These are phyloP conservation scores for Haematococcus sp. DNA, from an alignment of 139 green algal genomes.

Conservation along the genomic window DNA sequence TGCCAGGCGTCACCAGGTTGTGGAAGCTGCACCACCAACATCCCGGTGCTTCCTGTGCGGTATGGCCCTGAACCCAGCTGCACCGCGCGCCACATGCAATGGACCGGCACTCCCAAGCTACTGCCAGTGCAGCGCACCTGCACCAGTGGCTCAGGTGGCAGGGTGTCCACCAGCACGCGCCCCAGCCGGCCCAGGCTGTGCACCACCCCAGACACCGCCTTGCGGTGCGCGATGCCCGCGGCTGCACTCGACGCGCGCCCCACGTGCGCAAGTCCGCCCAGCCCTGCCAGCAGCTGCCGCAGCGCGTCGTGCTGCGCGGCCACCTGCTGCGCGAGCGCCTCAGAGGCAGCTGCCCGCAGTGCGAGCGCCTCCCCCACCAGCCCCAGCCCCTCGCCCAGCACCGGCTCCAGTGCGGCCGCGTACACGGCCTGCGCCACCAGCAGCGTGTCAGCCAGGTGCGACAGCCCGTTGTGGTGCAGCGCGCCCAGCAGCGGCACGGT, in stretches of 20 bases:
- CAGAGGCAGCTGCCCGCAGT: background rate
- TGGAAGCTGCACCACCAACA: too few relatives aligned
- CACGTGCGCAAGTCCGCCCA: background rate
- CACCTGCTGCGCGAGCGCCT: background rate
- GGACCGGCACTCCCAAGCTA: too few relatives aligned
- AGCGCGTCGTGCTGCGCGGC: background rate
- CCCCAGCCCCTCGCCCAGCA: background rate
- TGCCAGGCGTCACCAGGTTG: too few relatives aligned
- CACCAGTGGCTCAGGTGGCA: background rate
- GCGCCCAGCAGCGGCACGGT: background rate
- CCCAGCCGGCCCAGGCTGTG: constrained; percentile 3
- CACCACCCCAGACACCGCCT: background rate
- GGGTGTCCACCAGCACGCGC: background rate
- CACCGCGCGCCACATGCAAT: too few relatives aligned
- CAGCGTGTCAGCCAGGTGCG: background rate
- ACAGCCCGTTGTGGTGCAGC: constrained; percentile 9
- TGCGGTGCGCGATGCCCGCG: background rate
- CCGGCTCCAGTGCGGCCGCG: background rate
- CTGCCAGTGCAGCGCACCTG: too few relatives aligned
- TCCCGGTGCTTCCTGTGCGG: too few relatives aligned
- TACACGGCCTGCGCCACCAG: background rate
- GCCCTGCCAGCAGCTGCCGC: background rate
- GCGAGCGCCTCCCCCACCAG: background rate
- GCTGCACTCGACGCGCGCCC: background rate
- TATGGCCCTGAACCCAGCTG: too few relatives aligned